Evolutionary conservation across 2,329 filamentous ascomycete genomes (phyloP).

Genomic region (Botrytis byssoidea): DNA sequence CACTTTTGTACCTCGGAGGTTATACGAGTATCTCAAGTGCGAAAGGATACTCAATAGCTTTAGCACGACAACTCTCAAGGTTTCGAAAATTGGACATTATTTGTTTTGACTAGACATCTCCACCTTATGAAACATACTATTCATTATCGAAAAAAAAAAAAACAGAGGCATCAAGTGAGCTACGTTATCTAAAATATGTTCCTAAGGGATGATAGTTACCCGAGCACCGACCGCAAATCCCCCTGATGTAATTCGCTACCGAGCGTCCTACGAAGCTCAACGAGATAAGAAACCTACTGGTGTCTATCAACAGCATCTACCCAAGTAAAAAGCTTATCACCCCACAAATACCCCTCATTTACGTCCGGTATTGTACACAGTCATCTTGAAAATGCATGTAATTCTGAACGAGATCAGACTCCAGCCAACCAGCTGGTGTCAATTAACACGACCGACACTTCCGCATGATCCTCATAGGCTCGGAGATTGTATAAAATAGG

Average conservation of each 20-base stretch:
- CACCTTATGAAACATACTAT: neutral
- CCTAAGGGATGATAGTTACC: neutral
- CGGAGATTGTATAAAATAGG: neutral
- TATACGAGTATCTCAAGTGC: neutral
- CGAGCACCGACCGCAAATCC: neutral
- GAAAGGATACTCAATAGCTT: neutral
- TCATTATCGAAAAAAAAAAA: neutral
- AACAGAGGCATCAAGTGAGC: neutral
- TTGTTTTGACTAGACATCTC: neutral
- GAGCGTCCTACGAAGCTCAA: neutral
- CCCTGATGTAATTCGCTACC: neutral
- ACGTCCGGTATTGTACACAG: neutral
- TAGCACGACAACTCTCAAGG: neutral
- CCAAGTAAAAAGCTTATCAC: neutral
- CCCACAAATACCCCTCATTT: slow-evolving; percentile 4
- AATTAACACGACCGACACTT: too few relatives aligned
- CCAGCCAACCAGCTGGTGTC: neutral
- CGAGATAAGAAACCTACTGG: neutral
- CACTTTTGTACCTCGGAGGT: neutral
- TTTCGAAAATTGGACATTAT: neutral
- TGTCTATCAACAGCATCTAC: neutral
- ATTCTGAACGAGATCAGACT: neutral
- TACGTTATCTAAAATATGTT: neutral
- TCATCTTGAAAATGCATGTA: neutral
- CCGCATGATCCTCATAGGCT: neutral